These are phyloP conservation scores for Salix arbutifolia DNA, from an alignment of 345 rosid species.

Conservation along the genomic window DNA sequence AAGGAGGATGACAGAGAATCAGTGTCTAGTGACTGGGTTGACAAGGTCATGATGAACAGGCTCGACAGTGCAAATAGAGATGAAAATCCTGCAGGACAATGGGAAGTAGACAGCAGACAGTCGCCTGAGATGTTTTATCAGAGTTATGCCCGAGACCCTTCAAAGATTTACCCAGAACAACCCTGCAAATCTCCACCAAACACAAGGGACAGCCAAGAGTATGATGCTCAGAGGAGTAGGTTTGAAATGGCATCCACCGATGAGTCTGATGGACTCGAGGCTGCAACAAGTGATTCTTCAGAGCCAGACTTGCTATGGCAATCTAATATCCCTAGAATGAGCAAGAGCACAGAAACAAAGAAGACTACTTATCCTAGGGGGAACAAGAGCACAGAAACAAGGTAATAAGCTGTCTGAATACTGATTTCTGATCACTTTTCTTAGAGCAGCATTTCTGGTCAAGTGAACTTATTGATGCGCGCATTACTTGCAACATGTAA, in stretches of 20 bases:
- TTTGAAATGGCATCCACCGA: constrained; percentile 26
- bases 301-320: constrained; percentile 65
- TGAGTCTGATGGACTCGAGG: constrained; percentile 29
- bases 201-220: constrained; percentile 45
- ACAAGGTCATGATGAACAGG: constrained; percentile 30
- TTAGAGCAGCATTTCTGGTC: background rate
- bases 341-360: too few relatives aligned
- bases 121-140: constrained; percentile 30
- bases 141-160: constrained; percentile 23
- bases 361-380: constrained; percentile 6
- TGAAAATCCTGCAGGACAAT: constrained; percentile 10
- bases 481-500: background rate
- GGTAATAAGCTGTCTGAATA: constrained; percentile 38
- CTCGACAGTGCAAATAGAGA: constrained; percentile 8
- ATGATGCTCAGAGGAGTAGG: constrained; percentile 39
- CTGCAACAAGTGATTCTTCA: constrained; percentile 42
- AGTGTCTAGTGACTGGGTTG: constrained; percentile 25
- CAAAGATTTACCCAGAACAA: constrained; percentile 44
- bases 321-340: constrained; percentile 41
- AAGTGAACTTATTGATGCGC: background rate
- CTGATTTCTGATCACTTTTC: background rate
- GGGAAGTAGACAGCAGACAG: constrained; percentile 41
- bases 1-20: constrained; percentile 28
- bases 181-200: constrained; percentile 19
- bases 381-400: constrained; percentile 21